Evolutionary conservation across 345 rosid species (phyloP), one percentile per base, ranked within the genome.

Genomic region (Odontarrhena argentea): DNA sequence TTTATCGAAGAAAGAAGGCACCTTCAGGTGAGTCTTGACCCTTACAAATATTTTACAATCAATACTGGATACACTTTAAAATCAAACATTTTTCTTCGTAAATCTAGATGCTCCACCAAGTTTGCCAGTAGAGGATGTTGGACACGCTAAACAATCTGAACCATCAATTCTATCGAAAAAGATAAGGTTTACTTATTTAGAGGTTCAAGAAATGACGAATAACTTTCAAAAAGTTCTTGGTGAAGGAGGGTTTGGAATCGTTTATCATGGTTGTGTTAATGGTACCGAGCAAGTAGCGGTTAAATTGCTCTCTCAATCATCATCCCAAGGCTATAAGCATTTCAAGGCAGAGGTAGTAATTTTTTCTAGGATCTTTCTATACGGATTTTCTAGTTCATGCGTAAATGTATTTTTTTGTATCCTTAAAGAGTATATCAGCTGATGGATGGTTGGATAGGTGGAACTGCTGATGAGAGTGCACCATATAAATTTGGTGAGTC

Each of bases 281-380:
- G 76, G 18, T 48, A 32, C 50, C 4, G 48, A 62, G 36, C 57
- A 71, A 66, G 81, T 79, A 6, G 86, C 83, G 10, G 77, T 82
- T 9, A 79, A 79, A 55, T 57, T 79, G 45, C 55, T 82, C 1
- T 77, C 78, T 12, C 59, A 60, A 15, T 56, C 81, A 43, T 77
- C 83, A 40, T 48, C 65, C n/a, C 81, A 82, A 52, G 82, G 86
- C 11, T 74, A 77, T 53, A 79, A 65, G 63, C 74, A 82, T 46
- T 79, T 82, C 38, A 57, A 74, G n/a, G 74, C 81, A 0, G 86
- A 82, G 81, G 83, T 82, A 55, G 6, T 53, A 6, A 18, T 12
- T 54, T 41, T 11, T 10, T 7, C 15, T 1, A 18, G 49, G 34
- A 37, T 44, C 4, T 44, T 18, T 18, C 22, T 18, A 18, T 18